phyloP scores from a whole-genome alignment of 352 stramenopile genomes.

The Phytophthora palmivora region DNA sequence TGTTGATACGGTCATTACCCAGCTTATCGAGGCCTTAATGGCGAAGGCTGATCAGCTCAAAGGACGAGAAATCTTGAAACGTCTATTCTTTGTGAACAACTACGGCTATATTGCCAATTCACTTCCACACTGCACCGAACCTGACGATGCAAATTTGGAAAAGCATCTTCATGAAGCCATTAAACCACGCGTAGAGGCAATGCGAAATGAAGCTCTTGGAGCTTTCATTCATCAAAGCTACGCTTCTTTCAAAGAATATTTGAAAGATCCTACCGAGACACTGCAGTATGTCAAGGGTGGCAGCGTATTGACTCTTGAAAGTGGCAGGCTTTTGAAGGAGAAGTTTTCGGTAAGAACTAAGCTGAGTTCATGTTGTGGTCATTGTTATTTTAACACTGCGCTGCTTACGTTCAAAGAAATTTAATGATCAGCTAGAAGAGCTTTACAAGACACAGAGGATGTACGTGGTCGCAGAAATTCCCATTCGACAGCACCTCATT shows the following conservation, averaged over 20 bases:
- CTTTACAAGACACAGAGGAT: constrained; percentile 69
- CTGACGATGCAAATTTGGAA: constrained; percentile 56
- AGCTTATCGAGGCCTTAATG: constrained; percentile 69
- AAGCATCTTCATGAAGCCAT: constrained; percentile 69
- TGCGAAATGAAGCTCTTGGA: constrained; percentile 85
- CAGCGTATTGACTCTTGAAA: constrained; percentile 89
- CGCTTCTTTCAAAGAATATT: constrained; percentile 58
- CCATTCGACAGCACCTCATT: constrained; percentile 87
- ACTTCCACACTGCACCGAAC: constrained; percentile 57
- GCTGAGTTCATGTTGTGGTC: not conserved
- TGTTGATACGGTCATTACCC: constrained; percentile 70
- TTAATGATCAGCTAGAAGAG: constrained; percentile 78
- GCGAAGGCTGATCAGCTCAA: constrained; percentile 62
- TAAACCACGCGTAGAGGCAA: constrained; percentile 81
- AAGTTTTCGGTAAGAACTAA: constrained; percentile 80
- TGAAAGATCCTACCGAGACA: constrained; percentile 84
- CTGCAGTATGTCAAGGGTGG: constrained; percentile 89
- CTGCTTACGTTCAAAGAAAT: constrained; percentile 46
- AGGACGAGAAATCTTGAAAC: constrained; percentile 62
- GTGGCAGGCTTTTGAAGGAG: constrained; percentile 91
- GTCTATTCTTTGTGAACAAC: constrained; percentile 96
- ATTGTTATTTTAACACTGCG: constrained; percentile 4
- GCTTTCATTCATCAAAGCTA: constrained; percentile 88
- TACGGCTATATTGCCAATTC: constrained; percentile 90
- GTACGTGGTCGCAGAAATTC: constrained; percentile 88